Conservation (phyloP, 192 early-diverging fungal genomes). For the Gamsiella multidivaricata region DNA sequence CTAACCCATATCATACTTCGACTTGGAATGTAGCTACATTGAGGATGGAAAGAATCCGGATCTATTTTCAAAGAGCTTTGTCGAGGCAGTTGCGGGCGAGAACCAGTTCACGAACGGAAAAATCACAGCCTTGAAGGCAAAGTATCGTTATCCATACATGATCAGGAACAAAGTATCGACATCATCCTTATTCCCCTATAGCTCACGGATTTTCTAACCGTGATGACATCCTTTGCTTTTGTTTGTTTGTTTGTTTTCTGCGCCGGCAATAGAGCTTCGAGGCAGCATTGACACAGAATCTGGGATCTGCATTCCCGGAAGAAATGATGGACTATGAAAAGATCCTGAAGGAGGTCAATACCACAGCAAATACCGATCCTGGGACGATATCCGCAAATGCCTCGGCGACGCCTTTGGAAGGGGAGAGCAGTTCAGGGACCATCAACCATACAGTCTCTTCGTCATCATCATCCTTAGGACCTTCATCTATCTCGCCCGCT, state of each 20-base stretch:
- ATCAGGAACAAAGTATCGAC: neutral
- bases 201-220: too few species aligned
- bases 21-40: slow-evolving; percentile 53
- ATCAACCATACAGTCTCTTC: neutral
- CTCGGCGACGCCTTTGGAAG: neutral
- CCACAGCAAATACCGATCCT: neutral
- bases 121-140: slow-evolving; percentile 61
- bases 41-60: slow-evolving; percentile 65
- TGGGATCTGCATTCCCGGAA: slow-evolving; percentile 37
- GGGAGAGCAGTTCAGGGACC: neutral
- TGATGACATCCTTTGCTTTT: neutral
- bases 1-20: neutral
- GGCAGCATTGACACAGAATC: slow-evolving; percentile 30
- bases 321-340: slow-evolving; percentile 35
- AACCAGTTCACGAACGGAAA: slow-evolving; percentile 69
- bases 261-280: slow-evolving; percentile 33
- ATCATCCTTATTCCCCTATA: neutral
- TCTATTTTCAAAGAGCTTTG: slow-evolving; percentile 63
- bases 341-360: slow-evolving; percentile 2
- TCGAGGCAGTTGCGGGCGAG: slow-evolving; percentile 62
- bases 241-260: neutral
- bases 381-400: neutral
- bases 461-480: neutral
- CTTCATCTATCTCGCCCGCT: neutral
- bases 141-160: neutral